Evolutionary conservation across 228 moss, liverwort and hornwort genomes (phyloP).

Genomic region (Sphagnum fallax): DNA sequence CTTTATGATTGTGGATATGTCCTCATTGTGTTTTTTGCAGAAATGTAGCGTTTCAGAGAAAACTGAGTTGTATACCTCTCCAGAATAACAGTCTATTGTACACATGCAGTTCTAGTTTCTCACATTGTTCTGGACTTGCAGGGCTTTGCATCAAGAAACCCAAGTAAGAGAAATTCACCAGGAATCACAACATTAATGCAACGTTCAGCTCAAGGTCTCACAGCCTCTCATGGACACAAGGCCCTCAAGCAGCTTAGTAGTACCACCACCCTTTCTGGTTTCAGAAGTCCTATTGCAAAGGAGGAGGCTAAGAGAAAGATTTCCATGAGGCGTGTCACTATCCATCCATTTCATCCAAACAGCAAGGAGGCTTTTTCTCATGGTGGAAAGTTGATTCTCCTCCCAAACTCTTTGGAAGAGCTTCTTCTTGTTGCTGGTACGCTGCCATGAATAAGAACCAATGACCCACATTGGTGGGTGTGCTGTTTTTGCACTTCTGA

Average conservation of each 20-base stretch:
- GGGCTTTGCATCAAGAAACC: neutral
- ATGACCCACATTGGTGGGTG: neutral
- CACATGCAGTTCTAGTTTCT: neutral
- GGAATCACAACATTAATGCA: constrained; percentile 42
- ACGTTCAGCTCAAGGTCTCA: constrained; percentile 27
- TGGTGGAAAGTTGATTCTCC: constrained; percentile 41
- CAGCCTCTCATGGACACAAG: constrained; percentile 45
- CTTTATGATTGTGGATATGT: too few species aligned
- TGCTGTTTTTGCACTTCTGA: too few species aligned
- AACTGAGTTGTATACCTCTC: neutral
- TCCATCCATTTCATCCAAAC: constrained; percentile 60
- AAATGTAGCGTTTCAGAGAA: too few species aligned
- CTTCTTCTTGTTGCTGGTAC: constrained; percentile 69
- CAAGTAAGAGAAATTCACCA: constrained; percentile 10
- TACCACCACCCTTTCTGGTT: constrained; percentile 25
- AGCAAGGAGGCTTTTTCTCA: constrained; percentile 23
- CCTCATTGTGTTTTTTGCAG: too few species aligned
- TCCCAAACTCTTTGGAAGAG: constrained; percentile 50
- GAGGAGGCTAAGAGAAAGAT: constrained; percentile 2
- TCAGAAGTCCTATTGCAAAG: constrained; percentile 9
- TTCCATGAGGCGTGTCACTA: constrained; percentile 39
- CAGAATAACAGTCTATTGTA: neutral
- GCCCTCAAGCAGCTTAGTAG: constrained; percentile 36
- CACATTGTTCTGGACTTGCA: neutral
- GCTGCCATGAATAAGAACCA: neutral